These are phyloP conservation scores for Dichomitus squalens DNA, from an alignment of 1,284 basidiomycete species.

Conservation along the genomic window DNA sequence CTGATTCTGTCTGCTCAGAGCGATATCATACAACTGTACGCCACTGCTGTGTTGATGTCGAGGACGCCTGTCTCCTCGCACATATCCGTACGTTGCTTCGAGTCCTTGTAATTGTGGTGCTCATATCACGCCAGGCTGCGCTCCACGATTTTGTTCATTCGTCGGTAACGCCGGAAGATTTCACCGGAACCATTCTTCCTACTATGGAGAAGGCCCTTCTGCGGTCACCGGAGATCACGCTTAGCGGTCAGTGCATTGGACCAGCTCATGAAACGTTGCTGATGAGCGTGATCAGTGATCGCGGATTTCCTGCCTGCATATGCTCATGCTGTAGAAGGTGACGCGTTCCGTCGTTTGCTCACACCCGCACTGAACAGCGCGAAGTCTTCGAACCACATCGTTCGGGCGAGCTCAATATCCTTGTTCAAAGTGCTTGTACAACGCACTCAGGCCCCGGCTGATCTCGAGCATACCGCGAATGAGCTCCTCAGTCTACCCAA, in stretches of 20 bases:
- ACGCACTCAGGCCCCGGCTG: conserved; percentile 35
- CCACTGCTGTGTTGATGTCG: conserved; percentile 55
- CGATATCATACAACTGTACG: conserved; percentile 57
- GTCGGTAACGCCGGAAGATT: conserved; percentile 52
- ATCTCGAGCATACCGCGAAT: conserved; percentile 49
- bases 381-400: conserved; percentile 76
- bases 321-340: conserved; percentile 51
- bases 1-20: conserved; percentile 37
- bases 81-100: conserved; percentile 42
- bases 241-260: conserved; percentile 47
- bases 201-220: conserved; percentile 74
- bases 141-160: conserved; percentile 64
- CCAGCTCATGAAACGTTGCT: too few species aligned
- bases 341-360: conserved; percentile 66
- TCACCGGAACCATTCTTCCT: conserved; percentile 56
- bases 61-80: conserved; percentile 54
- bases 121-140: conserved; percentile 39
- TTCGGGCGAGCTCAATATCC: conserved; percentile 58
- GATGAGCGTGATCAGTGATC: conserved; percentile 56
- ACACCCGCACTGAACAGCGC: conserved; percentile 68
- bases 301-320: conserved; percentile 61
- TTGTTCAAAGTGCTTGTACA: conserved; percentile 64
- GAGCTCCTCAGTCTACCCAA: conserved; percentile 78
- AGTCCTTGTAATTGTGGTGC: conserved; percentile 16
- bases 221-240: conserved; percentile 72